A percentile compares a stretch with the other conserved stretches of the same genome.
These are phyloP conservation scores for Melampsora larici-populina DNA, from an alignment of 1,284 basidiomycete species.

Conservation along the genomic window DNA sequence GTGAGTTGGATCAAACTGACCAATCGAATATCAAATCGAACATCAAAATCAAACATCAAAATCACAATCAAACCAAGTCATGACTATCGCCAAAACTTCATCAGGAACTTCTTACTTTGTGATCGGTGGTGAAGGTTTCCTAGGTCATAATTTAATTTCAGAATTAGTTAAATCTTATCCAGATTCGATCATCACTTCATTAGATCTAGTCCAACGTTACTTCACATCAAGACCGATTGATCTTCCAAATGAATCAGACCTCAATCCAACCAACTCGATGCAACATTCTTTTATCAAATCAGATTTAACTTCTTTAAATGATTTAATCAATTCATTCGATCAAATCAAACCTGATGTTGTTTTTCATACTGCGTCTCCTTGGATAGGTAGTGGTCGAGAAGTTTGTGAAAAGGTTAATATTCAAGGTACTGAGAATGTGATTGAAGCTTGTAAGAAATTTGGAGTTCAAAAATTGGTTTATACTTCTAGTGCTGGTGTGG, in stretches of 20 bases:
- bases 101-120: constrained; percentile 58
- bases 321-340: constrained; percentile 52
- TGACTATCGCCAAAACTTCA: too few species aligned
- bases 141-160: constrained; percentile 84
- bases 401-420: constrained; percentile 93
- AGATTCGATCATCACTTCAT: constrained; percentile 64
- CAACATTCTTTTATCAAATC: constrained; percentile 69
- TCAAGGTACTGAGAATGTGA: constrained; percentile 78
- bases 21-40: too few species aligned
- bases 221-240: constrained; percentile 65
- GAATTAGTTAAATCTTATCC: constrained; percentile 74
- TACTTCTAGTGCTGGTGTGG: constrained; percentile 89
- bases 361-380: constrained; percentile 92
- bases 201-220: constrained; percentile 86
- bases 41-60: too few species aligned
- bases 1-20: too few species aligned
- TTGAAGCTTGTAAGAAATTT: constrained; percentile 70
- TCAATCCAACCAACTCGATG: constrained; percentile 64
- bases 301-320: constrained; percentile 53
- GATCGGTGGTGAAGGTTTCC: constrained; percentile 85
- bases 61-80: too few species aligned
- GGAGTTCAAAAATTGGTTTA: constrained; percentile 84
- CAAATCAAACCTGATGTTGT: constrained; percentile 68
- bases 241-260: constrained; percentile 78
- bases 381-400: constrained; percentile 64